Evolutionary conservation across 371 early-diverging fungal genomes (phyloP), one percentile per base, ranked within the genome.

Genomic region (Blakeslea trispora): DNA sequence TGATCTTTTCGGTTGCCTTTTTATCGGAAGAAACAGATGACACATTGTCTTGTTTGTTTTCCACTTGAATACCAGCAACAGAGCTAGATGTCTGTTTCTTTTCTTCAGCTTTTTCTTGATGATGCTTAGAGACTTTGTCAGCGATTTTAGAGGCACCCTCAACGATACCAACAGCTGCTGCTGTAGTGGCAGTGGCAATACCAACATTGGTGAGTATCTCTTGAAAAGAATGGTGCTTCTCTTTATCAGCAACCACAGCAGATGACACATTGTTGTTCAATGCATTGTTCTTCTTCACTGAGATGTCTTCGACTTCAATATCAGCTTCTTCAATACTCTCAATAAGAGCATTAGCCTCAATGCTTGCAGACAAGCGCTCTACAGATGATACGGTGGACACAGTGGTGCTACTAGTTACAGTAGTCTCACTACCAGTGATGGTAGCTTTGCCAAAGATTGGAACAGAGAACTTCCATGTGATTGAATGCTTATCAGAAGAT

Each of bases 381-480:
- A 59, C 55, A n/a, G 68, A 45, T 21, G 57, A 65, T 0, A 28
- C 46, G 3, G 63, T 46, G 0, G 54, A 22, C 1, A 42, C 46
- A 5, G 50, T 49, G 0, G 34, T 40, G 22, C 56, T 43, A 2
- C 35, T 53, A 10, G 46, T 48, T 3, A 49, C 39, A 1, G 45
- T 57, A 18, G 55, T 31, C 13, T 21, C 48, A 13, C 17, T 47
- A 4, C 10, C 22, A 11, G 42, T 19, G 8, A 49, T 41, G 0
- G 40, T 50, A 14, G 49, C 53, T 41, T 69, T 69, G 23, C 73
- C 72, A 56, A 77, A 77, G 0, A 77, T 64, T 31, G 77, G 77
- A 0, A 66, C 57, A 51, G 74, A 66, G 64, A 77, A 74, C 24
- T 49, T 69, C 77, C 77, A 77, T 14, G 19, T 21, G n/a, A 66